These are phyloP conservation scores for Candida takata DNA, from an alignment of 805 yeast species.

Conservation along the genomic window DNA sequence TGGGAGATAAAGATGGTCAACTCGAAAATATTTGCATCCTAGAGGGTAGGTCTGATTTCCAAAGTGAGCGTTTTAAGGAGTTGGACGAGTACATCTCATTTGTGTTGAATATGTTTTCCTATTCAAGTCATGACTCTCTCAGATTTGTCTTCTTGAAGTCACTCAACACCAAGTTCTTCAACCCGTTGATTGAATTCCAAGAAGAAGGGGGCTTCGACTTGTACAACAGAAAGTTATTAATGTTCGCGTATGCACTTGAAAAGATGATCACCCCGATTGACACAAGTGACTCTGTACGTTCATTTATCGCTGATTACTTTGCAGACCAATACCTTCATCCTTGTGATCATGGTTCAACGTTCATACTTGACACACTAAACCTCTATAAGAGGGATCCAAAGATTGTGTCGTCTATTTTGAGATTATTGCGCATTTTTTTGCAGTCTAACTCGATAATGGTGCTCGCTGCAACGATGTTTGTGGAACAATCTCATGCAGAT, in stretches of 20 bases:
- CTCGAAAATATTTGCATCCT: not conserved
- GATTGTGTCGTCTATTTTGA: conserved; percentile 1
- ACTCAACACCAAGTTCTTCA: conserved; percentile 8
- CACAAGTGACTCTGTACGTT: not conserved
- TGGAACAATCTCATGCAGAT: not conserved
- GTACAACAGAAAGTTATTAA: conserved; percentile 4
- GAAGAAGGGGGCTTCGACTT: not conserved
- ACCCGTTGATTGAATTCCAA: conserved; percentile 8
- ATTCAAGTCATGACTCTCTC: conserved; percentile 6
- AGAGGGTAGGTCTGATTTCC: no score
- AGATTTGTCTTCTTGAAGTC: conserved; percentile 9
- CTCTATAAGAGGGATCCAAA: not conserved
- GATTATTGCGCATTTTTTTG: conserved; percentile 3
- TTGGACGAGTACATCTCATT: conserved; percentile 9
- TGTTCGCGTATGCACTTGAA: conserved; percentile 9
- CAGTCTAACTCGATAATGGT: conserved; percentile 2
- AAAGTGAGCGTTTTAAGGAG: conserved; percentile 1
- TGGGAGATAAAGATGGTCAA: conserved; percentile 5
- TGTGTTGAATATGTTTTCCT: conserved; percentile 8
- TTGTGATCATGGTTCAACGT: not conserved
- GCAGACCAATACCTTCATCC: conserved; percentile 5
- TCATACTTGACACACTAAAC: conserved; percentile 2
- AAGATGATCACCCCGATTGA: conserved; percentile 3
- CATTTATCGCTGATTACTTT: conserved; percentile 1
- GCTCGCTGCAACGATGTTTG: conserved; percentile 3